Percentiles rank a stretch among this genome's conserved stretches.
Conservation (phyloP, 768 basidiomycete species). For the Leucocoprinus sp. region DNA sequence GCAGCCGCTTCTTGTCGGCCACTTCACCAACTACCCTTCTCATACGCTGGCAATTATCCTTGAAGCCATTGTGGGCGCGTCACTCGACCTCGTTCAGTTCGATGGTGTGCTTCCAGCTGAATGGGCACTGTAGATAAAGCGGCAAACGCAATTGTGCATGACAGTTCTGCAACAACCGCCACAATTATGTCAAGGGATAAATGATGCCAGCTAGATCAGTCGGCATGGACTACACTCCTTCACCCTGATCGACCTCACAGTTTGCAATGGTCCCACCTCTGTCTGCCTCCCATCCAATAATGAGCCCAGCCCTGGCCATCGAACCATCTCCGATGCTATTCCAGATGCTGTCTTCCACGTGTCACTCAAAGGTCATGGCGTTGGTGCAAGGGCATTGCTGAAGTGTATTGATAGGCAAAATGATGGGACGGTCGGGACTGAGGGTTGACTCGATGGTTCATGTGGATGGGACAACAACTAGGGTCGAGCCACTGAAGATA, state of each 20-base stretch:
- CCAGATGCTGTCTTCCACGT: neutral
- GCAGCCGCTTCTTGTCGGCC: slow-evolving; percentile 13
- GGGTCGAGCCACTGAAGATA: neutral
- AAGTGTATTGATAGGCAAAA: neutral
- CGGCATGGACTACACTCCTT: slow-evolving; percentile 5
- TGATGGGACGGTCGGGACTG: neutral
- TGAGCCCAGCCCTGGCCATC: neutral
- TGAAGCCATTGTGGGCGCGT: slow-evolving; percentile 6
- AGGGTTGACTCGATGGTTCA: neutral
- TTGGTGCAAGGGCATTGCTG: neutral
- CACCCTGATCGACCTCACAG: slow-evolving; percentile 8
- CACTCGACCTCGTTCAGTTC: slow-evolving; percentile 15
- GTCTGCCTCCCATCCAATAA: neutral
- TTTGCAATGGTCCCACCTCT: neutral
- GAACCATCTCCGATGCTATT: neutral
- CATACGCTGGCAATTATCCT: slow-evolving; percentile 13
- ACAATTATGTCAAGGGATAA: slow-evolving; percentile 9
- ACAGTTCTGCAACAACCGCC: slow-evolving; percentile 1
- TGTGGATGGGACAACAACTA: neutral
- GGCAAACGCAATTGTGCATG: neutral
- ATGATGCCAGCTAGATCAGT: slow-evolving; percentile 8
- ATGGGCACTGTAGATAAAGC: slow-evolving; percentile 11
- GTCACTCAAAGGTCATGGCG: neutral
- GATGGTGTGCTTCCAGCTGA: slow-evolving; percentile 13
- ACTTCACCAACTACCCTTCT: slow-evolving; percentile 13